These are phyloP conservation scores for Lanmaoa rubissima DNA, from an alignment of 768 basidiomycete species.

Conservation along the genomic window DNA sequence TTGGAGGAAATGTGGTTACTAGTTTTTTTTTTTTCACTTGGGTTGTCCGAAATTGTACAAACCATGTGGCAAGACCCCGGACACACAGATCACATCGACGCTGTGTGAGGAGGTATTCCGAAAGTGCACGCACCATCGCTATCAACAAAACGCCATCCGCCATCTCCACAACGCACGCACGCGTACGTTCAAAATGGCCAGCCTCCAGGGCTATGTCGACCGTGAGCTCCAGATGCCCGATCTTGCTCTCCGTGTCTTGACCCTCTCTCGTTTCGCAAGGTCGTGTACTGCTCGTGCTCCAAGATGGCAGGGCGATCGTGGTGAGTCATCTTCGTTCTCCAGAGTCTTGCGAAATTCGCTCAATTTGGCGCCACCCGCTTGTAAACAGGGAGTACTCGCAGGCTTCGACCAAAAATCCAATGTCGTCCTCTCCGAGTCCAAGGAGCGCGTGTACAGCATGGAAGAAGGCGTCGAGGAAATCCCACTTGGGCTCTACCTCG, in stretches of 20 bases:
- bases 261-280: slow-evolving; percentile 41
- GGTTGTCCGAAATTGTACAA: too few relatives aligned
- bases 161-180: slow-evolving; percentile 11
- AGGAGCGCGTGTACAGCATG: slow-evolving; percentile 87
- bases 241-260: not conserved
- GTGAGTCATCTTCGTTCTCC: slow-evolving; percentile 45
- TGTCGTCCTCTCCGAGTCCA: slow-evolving; percentile 90
- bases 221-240: slow-evolving; percentile 43
- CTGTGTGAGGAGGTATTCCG: not conserved
- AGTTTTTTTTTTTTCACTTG: too few relatives aligned
- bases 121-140: not conserved
- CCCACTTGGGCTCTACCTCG: slow-evolving; percentile 91
- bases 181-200: slow-evolving; percentile 59
- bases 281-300: slow-evolving; percentile 89
- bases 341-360: not conserved
- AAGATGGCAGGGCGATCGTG: slow-evolving; percentile 94
- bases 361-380: not conserved
- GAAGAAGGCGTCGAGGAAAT: slow-evolving; percentile 96
- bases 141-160: slow-evolving; percentile 1
- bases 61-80: not conserved
- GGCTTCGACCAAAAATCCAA: slow-evolving; percentile 97
- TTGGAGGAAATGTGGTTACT: too few relatives aligned
- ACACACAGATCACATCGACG: not conserved
- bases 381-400: slow-evolving; percentile 74
- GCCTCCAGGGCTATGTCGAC: slow-evolving; percentile 90